Conservation (phyloP, 1,284 basidiomycete genomes). For the Uromyces viciae-fabae region DNA sequence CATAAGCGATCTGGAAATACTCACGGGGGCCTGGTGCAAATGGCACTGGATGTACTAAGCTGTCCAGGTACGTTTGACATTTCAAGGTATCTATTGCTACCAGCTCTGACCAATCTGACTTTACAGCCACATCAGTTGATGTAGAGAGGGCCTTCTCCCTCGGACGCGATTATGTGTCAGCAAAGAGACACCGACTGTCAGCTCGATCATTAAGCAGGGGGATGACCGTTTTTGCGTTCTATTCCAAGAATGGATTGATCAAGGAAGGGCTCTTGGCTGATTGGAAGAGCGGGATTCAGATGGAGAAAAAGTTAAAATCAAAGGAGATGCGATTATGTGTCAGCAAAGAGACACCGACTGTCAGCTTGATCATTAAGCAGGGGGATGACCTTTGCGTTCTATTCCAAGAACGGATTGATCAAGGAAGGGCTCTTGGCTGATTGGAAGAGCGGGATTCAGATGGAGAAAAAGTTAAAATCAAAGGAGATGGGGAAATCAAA, state of each 20-base stretch:
- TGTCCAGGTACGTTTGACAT: background rate
- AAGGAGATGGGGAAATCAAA: too few species aligned
- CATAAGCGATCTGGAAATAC: background rate
- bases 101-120: too few species aligned
- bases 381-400: too few species aligned
- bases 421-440: too few species aligned
- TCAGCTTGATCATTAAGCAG: too few species aligned
- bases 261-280: too few species aligned
- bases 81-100: background rate
- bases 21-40: background rate
- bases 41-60: background rate
- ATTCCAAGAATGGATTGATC: background rate
- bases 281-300: too few species aligned
- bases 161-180: background rate
- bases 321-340: background rate
- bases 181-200: background rate
- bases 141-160: constrained; percentile 11
- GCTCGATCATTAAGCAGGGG: background rate
- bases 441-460: too few species aligned
- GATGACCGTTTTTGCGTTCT: background rate
- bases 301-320: too few species aligned
- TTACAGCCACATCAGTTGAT: background rate
- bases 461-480: too few species aligned
- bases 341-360: too few species aligned
- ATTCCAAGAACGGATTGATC: too few species aligned